A percentile compares a stretch with the other conserved stretches of the same genome.
phyloP scores from a whole-genome alignment of 2,329 filamentous ascomycete genomes.

The Alternaria ethzedia region DNA sequence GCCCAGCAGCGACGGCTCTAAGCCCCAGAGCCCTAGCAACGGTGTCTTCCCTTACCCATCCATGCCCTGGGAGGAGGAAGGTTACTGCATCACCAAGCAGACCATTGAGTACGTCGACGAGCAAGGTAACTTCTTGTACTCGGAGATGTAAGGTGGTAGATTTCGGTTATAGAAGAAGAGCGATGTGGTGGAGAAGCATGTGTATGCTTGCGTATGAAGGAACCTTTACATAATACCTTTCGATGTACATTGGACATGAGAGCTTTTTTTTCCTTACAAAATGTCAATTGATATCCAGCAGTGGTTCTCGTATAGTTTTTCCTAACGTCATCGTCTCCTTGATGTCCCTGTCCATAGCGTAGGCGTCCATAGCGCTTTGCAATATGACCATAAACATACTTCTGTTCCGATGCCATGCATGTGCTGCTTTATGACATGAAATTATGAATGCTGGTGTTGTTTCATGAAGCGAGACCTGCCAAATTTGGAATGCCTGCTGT shows the following conservation, averaged over 20 bases:
- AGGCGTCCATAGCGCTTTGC: neutral
- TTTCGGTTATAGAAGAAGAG: neutral
- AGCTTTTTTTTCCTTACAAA: constrained; percentile 13
- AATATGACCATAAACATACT: neutral
- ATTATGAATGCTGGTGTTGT: neutral
- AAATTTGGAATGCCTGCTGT: neutral
- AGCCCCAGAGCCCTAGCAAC: constrained; percentile 7
- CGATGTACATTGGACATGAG: constrained; percentile 9
- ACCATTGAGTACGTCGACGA: constrained; percentile 45
- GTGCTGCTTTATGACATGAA: neutral
- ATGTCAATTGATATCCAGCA: constrained; percentile 12
- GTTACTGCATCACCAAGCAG: constrained; percentile 40
- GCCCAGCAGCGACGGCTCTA: constrained; percentile 5
- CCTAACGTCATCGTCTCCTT: constrained; percentile 1
- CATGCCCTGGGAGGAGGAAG: constrained; percentile 34
- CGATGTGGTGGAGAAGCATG: neutral
- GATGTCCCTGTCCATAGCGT: neutral
- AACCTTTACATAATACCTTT: constrained; percentile 16
- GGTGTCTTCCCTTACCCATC: constrained; percentile 24
- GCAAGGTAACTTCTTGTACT: constrained; percentile 41
- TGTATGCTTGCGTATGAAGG: constrained; percentile 6
- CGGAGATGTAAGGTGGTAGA: constrained; percentile 20
- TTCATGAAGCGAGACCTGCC: neutral
- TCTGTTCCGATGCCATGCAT: neutral
- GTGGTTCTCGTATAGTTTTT: neutral